Percentiles rank a stretch among this genome's conserved stretches.
phyloP scores from a whole-genome alignment of 2,329 filamentous ascomycete genomes.

The Dichotomopilus funicola region DNA sequence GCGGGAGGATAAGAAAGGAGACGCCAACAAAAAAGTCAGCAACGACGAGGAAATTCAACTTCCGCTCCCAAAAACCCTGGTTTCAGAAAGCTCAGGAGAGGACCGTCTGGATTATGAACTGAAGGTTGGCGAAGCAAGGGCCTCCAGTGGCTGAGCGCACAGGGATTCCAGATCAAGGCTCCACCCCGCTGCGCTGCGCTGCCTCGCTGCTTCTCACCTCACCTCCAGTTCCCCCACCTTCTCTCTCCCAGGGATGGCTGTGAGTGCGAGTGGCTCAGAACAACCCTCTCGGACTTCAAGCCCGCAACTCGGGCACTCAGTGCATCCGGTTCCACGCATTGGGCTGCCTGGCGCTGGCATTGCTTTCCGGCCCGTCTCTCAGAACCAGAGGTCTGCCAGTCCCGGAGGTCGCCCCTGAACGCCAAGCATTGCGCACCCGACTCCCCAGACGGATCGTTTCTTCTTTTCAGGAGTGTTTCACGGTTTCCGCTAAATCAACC shows the following conservation, averaged over 20 bases:
- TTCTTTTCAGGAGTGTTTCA: constrained; percentile 18
- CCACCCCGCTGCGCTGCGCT: constrained; percentile 11
- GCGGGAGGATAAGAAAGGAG: not conserved
- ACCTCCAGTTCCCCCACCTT: too few relatives aligned
- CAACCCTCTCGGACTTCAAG: not conserved
- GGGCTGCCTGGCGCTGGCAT: too few relatives aligned
- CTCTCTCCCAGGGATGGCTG: constrained; percentile 19
- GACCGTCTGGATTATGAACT: constrained; percentile 17
- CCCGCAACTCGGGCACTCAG: not conserved
- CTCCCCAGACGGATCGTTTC: constrained; percentile 6
- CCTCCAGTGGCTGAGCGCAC: constrained; percentile 20
- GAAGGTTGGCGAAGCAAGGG: constrained; percentile 10
- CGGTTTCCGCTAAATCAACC: constrained; percentile 7
- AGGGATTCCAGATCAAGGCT: constrained; percentile 14
- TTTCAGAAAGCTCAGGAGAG: constrained; percentile 24
- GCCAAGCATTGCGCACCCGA: constrained; percentile 9
- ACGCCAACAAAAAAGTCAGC: not conserved
- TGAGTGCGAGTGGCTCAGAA: constrained; percentile 20
- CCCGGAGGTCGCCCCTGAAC: constrained; percentile 5
- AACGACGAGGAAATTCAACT: constrained; percentile 2
- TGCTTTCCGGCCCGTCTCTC: too few relatives aligned
- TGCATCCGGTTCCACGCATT: not conserved
- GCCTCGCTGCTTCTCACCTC: not conserved
- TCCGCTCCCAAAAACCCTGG: constrained; percentile 14
- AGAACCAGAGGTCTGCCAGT: not conserved